A percentile compares a stretch with the other conserved stretches of the same genome.
phyloP scores from a whole-genome alignment of 306 rosid species.

The Trichosanthes truncata region DNA sequence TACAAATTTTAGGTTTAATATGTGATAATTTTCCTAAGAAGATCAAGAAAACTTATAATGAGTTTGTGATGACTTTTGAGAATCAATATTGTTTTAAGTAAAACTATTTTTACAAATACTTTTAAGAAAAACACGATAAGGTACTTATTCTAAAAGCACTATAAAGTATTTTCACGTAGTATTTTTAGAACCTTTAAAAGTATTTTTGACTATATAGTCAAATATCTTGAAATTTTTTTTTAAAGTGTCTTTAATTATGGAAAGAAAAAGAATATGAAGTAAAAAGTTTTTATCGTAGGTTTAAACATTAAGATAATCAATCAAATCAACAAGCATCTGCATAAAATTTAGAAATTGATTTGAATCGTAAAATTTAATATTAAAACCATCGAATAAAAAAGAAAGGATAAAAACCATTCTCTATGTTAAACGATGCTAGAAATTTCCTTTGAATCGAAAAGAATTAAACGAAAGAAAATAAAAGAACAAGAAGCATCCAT shows the following conservation, averaged over 20 bases:
- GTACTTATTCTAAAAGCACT: not conserved
- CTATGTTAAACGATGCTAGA: not conserved
- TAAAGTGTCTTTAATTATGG: too few species aligned
- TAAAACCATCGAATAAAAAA: not conserved
- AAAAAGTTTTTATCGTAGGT: too few species aligned
- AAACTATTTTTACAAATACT: too few species aligned
- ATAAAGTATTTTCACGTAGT: too few species aligned
- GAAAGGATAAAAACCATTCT: not conserved
- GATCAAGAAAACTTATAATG: not conserved
- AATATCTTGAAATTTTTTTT: too few species aligned
- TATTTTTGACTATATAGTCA: too few species aligned
- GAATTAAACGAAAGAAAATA: not conserved
- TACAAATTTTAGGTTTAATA: too few species aligned
- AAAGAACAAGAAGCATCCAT: not conserved
- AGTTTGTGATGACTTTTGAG: too few species aligned
- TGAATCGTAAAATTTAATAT: not conserved
- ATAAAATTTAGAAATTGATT: not conserved
- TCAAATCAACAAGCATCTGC: not conserved
- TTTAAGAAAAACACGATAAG: too few species aligned
- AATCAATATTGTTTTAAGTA: too few species aligned
- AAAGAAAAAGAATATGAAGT: too few species aligned
- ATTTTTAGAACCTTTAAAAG: not conserved
- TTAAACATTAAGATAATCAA: not conserved
- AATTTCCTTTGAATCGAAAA: not conserved
- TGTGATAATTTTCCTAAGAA: too few species aligned